Conservation (phyloP, 345 rosid species). For the Populus pruinosa region DNA sequence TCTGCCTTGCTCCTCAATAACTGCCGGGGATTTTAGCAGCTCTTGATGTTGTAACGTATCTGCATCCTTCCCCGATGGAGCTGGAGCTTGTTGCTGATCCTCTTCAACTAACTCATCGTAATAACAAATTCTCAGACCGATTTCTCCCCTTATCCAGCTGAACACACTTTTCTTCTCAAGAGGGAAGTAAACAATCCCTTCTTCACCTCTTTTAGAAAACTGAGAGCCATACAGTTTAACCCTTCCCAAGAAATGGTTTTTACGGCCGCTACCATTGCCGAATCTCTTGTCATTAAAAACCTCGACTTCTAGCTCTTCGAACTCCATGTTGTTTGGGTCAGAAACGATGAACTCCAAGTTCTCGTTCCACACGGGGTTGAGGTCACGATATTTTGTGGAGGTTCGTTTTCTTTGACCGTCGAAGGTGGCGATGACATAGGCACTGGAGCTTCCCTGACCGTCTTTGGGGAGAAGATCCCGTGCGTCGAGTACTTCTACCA, state of each 20-base stretch:
- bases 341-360: slow-evolving; percentile 70
- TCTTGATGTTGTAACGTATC: slow-evolving; percentile 31
- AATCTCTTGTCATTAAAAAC: slow-evolving; percentile 73
- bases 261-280: slow-evolving; percentile 76
- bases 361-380: slow-evolving; percentile 92
- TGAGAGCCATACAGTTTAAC: slow-evolving; percentile 84
- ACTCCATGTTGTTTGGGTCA: slow-evolving; percentile 67
- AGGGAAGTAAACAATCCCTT: slow-evolving; percentile 67
- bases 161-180: slow-evolving; percentile 92
- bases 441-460: slow-evolving; percentile 94
- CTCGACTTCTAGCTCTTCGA: slow-evolving; percentile 79
- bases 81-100: slow-evolving; percentile 30
- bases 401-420: slow-evolving; percentile 76
- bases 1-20: slow-evolving; percentile 56
- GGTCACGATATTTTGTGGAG: slow-evolving; percentile 66
- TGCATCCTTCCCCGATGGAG: slow-evolving; percentile 17
- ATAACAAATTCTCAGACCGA: slow-evolving; percentile 72
- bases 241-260: slow-evolving; percentile 84
- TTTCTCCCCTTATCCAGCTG: slow-evolving; percentile 89
- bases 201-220: slow-evolving; percentile 65
- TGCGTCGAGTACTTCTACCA: slow-evolving; percentile 72
- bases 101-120: slow-evolving; percentile 63
- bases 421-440: slow-evolving; percentile 76
- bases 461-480: slow-evolving; percentile 87
- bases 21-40: slow-evolving; percentile 30